Percentiles rank a stretch among this genome's conserved stretches.
phyloP scores from a whole-genome alignment of 202 grass and related monocot species.

The Zizania palustris region DNA sequence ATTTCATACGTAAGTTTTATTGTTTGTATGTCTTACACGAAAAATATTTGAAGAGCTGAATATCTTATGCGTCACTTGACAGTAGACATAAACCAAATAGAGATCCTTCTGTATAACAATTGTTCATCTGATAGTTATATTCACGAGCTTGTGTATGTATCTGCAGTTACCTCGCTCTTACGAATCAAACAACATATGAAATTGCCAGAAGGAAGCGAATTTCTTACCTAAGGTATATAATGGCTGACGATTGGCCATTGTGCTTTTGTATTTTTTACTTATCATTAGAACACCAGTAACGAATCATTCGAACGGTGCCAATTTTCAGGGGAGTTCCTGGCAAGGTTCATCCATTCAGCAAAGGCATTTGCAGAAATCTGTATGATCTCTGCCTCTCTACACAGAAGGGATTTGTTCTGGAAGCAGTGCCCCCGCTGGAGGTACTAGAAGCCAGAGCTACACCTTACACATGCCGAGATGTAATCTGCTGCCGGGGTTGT shows the following conservation, averaged over 20 bases:
- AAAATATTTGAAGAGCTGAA: constrained; percentile 18
- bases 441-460: constrained; percentile 70
- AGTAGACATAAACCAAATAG: background rate
- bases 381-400: constrained; percentile 66
- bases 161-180: constrained; percentile 79
- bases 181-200: constrained; percentile 94
- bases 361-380: constrained; percentile 69
- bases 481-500: constrained; percentile 73
- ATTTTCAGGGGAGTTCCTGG: constrained; percentile 65
- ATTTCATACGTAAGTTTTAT: constrained; percentile 75
- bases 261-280: constrained; percentile 2
- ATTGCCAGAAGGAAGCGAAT: constrained; percentile 77
- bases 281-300: background rate
- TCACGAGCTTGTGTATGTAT: constrained; percentile 15
- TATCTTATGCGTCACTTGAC: constrained; percentile 6
- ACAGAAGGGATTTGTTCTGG: constrained; percentile 51
- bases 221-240: constrained; percentile 77
- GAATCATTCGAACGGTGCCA: constrained; percentile 28
- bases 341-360: constrained; percentile 80
- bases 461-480: constrained; percentile 70
- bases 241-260: background rate
- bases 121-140: background rate
- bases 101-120: background rate
- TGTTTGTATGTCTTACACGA: constrained; percentile 15
- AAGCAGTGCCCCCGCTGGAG: constrained; percentile 66